Conservation (phyloP, 2,329 filamentous ascomycete genomes). For the Arthrinium phaeospermum region DNA sequence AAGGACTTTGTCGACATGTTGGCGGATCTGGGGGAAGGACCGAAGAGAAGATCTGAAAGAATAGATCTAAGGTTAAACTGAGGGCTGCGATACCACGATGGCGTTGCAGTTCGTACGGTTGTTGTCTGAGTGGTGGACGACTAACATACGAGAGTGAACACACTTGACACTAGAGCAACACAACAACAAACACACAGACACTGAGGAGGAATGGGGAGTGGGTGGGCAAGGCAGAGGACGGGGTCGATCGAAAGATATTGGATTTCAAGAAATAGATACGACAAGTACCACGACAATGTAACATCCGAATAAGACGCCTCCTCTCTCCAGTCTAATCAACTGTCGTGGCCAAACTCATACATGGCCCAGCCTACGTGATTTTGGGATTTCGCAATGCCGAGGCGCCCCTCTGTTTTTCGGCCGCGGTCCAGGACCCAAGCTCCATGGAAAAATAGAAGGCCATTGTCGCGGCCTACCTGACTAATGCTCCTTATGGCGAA, state of each 20-base stretch:
- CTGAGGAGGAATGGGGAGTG: background rate
- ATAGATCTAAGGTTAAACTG: background rate
- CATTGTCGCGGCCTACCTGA: background rate
- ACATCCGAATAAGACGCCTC: background rate
- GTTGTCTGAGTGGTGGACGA: slow-evolving; percentile 7
- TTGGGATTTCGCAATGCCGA: background rate
- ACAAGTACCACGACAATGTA: background rate
- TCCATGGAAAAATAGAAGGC: background rate
- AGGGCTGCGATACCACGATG: slow-evolving; percentile 6
- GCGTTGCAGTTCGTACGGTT: slow-evolving; percentile 6
- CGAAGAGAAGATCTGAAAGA: background rate
- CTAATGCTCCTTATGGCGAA: background rate
- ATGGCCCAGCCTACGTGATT: background rate
- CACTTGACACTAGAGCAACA: background rate
- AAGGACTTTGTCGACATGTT: slow-evolving; percentile 47
- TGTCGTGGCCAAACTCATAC: background rate
- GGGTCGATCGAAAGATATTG: slow-evolving; percentile 14
- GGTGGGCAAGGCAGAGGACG: background rate
- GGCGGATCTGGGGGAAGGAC: background rate
- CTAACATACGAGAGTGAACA: slow-evolving; percentile 2
- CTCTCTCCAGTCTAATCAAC: background rate
- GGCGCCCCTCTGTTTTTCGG: slow-evolving; percentile 12
- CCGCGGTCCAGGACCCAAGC: background rate
- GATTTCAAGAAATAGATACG: background rate
- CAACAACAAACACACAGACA: background rate